Percentiles rank a stretch among this genome's conserved stretches.
These are phyloP conservation scores for Colletotrichum spinosum DNA, from an alignment of 2,329 filamentous ascomycete species.

Conservation along the genomic window DNA sequence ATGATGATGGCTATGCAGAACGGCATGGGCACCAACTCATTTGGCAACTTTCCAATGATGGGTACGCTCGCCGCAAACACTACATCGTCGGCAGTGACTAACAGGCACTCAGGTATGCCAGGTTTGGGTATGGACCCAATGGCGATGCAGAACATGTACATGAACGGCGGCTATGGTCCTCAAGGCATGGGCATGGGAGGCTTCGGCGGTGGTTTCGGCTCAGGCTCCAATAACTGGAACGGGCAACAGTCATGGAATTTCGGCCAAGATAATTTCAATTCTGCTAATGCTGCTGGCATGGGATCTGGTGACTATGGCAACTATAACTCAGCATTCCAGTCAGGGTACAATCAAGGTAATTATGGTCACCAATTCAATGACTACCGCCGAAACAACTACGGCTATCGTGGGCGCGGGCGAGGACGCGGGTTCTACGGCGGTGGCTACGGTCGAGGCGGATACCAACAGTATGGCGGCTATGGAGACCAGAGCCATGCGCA, in stretches of 20 bases:
- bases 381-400: slow-evolving; percentile 77
- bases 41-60: slow-evolving; percentile 81
- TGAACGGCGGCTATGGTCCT: slow-evolving; percentile 80
- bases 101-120: slow-evolving; percentile 72
- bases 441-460: slow-evolving; percentile 67
- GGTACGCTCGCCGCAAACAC: slow-evolving; percentile 68
- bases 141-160: slow-evolving; percentile 80
- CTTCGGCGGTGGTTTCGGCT: slow-evolving; percentile 71
- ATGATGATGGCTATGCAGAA: slow-evolving; percentile 84
- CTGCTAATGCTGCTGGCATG: slow-evolving; percentile 86
- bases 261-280: slow-evolving; percentile 90
- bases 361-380: slow-evolving; percentile 86
- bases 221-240: slow-evolving; percentile 82
- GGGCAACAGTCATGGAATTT: slow-evolving; percentile 85
- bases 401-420: slow-evolving; percentile 73
- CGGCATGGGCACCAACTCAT: slow-evolving; percentile 67
- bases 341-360: slow-evolving; percentile 86
- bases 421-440: slow-evolving; percentile 71
- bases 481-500: slow-evolving; percentile 48
- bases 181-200: slow-evolving; percentile 86
- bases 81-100: slow-evolving; percentile 41
- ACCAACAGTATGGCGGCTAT: slow-evolving; percentile 57
- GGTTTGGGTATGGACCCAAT: slow-evolving; percentile 88
- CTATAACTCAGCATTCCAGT: slow-evolving; percentile 81
- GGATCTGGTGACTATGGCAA: slow-evolving; percentile 83